Conservation (phyloP, 192 early-diverging fungal species). For the Rhizophagus clarus region DNA sequence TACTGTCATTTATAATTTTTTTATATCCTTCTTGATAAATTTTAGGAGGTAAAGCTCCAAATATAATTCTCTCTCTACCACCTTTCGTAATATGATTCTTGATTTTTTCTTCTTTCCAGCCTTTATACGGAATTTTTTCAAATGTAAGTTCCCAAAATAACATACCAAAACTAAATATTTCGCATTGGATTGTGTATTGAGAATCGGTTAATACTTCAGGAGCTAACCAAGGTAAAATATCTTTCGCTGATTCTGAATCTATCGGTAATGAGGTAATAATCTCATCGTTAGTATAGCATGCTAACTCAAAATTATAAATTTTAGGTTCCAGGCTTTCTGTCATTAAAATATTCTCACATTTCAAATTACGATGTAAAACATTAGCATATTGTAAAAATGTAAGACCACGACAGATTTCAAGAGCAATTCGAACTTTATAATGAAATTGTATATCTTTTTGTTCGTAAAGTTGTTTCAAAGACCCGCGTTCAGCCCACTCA, state of each 20-base stretch:
- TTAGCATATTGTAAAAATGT: not conserved
- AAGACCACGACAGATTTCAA: conserved; percentile 12
- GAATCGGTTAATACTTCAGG: not conserved
- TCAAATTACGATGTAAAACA: not conserved
- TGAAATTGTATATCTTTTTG: not conserved
- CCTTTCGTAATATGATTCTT: not conserved
- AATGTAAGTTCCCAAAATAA: conserved; percentile 14
- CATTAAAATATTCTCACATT: not conserved
- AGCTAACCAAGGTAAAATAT: conserved; percentile 1
- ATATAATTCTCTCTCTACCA: not conserved
- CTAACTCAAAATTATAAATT: too few species aligned
- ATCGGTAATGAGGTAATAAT: too few species aligned
- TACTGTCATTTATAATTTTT: not conserved
- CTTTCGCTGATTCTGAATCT: too few species aligned
- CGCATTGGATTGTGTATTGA: not conserved
- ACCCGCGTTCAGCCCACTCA: not conserved
- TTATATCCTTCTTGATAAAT: not conserved
- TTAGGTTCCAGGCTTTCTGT: too few species aligned
- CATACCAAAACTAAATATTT: conserved; percentile 19
- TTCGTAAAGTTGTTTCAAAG: not conserved
- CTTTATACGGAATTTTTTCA: not conserved
- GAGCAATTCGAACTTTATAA: not conserved
- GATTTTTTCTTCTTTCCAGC: not conserved
- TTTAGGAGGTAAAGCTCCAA: not conserved
- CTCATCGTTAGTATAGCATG: too few species aligned